Base-by-base conservation (phyloP, 495 filamentous ascomycete genomes). In the Penicillium paradoxum region DNA sequence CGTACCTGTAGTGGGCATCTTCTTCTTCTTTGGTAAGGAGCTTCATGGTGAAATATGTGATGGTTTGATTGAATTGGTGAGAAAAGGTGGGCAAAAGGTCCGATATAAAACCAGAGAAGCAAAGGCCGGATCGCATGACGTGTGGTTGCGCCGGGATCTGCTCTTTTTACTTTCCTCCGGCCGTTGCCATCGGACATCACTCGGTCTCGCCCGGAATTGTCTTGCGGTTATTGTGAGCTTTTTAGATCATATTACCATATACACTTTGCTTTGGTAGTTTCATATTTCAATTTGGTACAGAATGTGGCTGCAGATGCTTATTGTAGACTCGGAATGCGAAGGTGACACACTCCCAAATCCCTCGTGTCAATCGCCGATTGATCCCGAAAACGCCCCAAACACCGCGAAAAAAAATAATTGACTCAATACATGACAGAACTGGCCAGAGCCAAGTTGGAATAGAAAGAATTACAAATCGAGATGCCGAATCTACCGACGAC, bases 21-120 rank as follows among this genome's bases (percentile, higher is more conserved):
- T 96, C 91, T 77, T 97, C 89, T 82, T 96, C 90, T 64, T 90
- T 90, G 45, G 88, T 91, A 65, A 97, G 80, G 60, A 97, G 73
- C 84, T 97, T 97, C 92, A 97, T 97, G 37, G 47, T 80, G 64
- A 39, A 32, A 48, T 45, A 22, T 47, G 51, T 59, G 39, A 3
- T 27, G 55, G 49, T 37, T 25, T 42, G 15, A 25, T 40, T 21
- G 1, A 15, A 41, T 33, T 11, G 30, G 11, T 25, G 53, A 29
- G 17, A 51, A n/a, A 17, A 39, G 24, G 40, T 22, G 21, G 29
- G 54, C 21, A 38, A 41, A 43, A 36, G 18, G 44, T 45, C 3
- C 19, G 37, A 45, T 60, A 50, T 65, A 51, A 30, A 42, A 56
- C 45, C 38, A 33, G 27, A 39, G 49, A 46, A 63, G 59, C 67